A percentile compares a stretch with the other conserved stretches of the same genome.
Conservation (phyloP, 2,329 filamentous ascomycete species). For the Cercospora nicotianae region DNA sequence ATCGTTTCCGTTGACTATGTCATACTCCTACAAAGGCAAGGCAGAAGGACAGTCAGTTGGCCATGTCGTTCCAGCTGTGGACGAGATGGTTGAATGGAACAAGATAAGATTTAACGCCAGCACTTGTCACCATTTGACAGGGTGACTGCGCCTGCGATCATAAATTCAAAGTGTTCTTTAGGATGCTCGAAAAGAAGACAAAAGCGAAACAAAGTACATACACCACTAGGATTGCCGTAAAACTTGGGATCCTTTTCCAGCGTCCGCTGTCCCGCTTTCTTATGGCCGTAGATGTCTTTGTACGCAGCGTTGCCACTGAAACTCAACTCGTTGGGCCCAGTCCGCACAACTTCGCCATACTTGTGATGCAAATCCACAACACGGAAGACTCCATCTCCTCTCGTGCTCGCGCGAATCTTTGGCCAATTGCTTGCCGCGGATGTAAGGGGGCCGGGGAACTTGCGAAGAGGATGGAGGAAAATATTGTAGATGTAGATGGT, state of each 20-base stretch:
- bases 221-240: background rate
- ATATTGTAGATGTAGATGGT: background rate
- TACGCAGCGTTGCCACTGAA: conserved; percentile 45
- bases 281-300: conserved; percentile 41
- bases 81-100: background rate
- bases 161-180: background rate
- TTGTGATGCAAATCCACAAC: conserved; percentile 20
- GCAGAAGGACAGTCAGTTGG: background rate
- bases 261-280: conserved; percentile 23
- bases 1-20: conserved; percentile 21
- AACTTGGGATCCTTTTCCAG: conserved; percentile 25
- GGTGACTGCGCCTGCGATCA: background rate
- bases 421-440: background rate
- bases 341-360: conserved; percentile 50
- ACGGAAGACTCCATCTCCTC: background rate
- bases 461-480: conserved; percentile 4
- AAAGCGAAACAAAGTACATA: background rate
- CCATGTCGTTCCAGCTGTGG: background rate
- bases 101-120: background rate
- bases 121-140: background rate
- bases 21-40: background rate
- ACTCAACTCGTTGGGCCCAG: conserved; percentile 48
- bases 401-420: background rate
- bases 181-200: background rate
- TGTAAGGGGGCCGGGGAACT: conserved; percentile 1